Base-by-base conservation (phyloP, 1,139 yeast species). In the Debaryomyces robertsiae region DNA sequence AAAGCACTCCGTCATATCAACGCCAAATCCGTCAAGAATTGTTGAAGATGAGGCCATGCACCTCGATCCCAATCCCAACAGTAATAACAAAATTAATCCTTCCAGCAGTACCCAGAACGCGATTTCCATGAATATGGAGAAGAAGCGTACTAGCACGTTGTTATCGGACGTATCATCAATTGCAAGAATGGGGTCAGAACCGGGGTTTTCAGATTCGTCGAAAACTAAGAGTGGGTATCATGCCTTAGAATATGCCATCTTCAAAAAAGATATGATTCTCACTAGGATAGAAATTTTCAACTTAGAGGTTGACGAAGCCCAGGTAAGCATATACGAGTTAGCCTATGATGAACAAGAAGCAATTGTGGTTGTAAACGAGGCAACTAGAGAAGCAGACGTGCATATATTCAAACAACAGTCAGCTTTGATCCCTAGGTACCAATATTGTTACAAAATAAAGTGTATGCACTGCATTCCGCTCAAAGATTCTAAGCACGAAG, bases 231-330 rank as follows among this genome's bases (percentile, higher is more conserved):
- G 44, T 9, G 30, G 32, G 6, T 30, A 46, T 17, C 43, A 47
- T 6, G 43, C 55, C 4, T 40, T 54, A 9, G 73, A 67, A 30
- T 51, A 57, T 18, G 56, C 63, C 10, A 49, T 57, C 3, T 60
- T 79, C 32, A 64, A 78, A 33, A 86, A 84, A 50, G 95, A 88
- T 57, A 73, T 84, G 56, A 80, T 84, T 14, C 64, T 87, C 44
- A 81, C 90, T 0, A 77, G 74, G 49, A 61, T 86, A 5, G 84
- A 81, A 24, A 61, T 76, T 0, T 59, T 77, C 16, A 61, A 63
- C 13, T 50, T 64, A 15, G 57, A 58, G 13, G 60, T 61, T 6
- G 57, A 62, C 19, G 45, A 57, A n/a, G 49, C 57, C 3, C 55
- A 63, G 6, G 48, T 82, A 27, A 70, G 71, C 42, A 64, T 78